Evolutionary conservation across 371 early-diverging fungal species (phyloP).

Genomic region (Chytridiales sp.): DNA sequence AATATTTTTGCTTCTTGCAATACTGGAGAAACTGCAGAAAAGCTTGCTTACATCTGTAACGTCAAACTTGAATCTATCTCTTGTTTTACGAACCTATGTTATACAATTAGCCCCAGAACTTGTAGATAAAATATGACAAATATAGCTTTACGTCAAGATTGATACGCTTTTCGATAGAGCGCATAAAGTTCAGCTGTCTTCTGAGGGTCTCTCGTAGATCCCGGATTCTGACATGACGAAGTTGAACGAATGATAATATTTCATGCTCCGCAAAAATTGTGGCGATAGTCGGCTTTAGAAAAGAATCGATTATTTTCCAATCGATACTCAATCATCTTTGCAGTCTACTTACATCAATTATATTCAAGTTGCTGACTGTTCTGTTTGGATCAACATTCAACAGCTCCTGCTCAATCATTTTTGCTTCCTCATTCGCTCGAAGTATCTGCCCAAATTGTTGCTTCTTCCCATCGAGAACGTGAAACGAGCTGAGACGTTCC

Average conservation of each 20-base stretch:
- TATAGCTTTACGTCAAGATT: conserved; percentile 31
- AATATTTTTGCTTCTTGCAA: conserved; percentile 9
- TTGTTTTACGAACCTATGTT: conserved; percentile 3
- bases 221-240: conserved; percentile 42
- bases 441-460: conserved; percentile 40
- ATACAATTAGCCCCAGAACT: background rate
- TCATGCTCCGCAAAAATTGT: conserved; percentile 57
- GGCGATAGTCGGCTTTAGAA: conserved; percentile 39
- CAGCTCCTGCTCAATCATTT: conserved; percentile 44
- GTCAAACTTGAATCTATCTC: conserved; percentile 8
- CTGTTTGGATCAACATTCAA: conserved; percentile 25
- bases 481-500: conserved; percentile 25
- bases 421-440: conserved; percentile 39
- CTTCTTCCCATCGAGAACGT: conserved; percentile 47
- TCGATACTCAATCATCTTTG: background rate
- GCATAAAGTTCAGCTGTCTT: conserved; percentile 52
- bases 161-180: conserved; percentile 50
- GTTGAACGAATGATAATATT: conserved; percentile 44
- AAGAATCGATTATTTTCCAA: conserved; percentile 6
- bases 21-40: background rate
- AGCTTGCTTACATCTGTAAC: conserved; percentile 2
- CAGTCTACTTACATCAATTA: conserved; percentile 20
- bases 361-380: background rate
- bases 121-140: background rate
- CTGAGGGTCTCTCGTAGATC: conserved; percentile 40